phyloP scores from a whole-genome alignment of 192 early-diverging fungal species.

The Dissophora globulifera region DNA sequence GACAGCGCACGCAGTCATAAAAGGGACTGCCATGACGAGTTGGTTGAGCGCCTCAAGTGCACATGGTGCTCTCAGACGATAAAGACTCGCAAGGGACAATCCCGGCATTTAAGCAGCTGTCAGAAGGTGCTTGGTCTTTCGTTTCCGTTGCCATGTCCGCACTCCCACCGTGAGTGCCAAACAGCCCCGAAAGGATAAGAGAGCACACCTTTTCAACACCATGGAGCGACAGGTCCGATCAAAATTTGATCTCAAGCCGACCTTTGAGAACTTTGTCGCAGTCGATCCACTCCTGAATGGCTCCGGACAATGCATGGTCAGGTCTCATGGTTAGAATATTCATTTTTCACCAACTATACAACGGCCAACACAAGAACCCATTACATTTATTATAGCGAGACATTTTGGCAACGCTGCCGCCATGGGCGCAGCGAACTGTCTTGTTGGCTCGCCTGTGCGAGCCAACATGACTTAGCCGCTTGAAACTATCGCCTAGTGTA shows the following conservation, averaged over 20 bases:
- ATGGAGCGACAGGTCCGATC: conserved; percentile 20
- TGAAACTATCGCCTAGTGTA: too few relatives aligned
- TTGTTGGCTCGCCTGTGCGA: too few relatives aligned
- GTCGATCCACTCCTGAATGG: conserved; percentile 22
- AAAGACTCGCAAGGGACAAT: conserved; percentile 10
- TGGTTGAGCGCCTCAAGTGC: conserved; percentile 14
- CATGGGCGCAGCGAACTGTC: too few relatives aligned
- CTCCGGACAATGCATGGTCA: conserved; percentile 17
- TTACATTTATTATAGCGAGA: too few relatives aligned
- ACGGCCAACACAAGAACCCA: too few relatives aligned
- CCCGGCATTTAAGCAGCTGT: conserved; percentile 13
- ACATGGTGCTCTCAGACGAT: conserved; percentile 12
- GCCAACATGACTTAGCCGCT: too few relatives aligned
- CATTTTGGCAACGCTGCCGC: too few relatives aligned
- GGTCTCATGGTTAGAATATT: conserved; percentile 22
- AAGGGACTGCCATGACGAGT: conserved; percentile 7
- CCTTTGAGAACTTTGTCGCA: conserved; percentile 11
- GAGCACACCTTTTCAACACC: conserved; percentile 14
- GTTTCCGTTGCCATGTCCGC: conserved; percentile 11
- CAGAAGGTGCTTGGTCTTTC: conserved; percentile 16
- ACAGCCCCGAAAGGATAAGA: conserved; percentile 16
- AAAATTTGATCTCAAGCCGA: conserved; percentile 23
- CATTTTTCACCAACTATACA: conserved; percentile 29
- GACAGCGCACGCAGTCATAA: conserved; percentile 8
- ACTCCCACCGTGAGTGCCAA: conserved; percentile 11